These are phyloP conservation scores for Alternaria arborescens DNA, from an alignment of 2,329 filamentous ascomycete species.

Conservation along the genomic window DNA sequence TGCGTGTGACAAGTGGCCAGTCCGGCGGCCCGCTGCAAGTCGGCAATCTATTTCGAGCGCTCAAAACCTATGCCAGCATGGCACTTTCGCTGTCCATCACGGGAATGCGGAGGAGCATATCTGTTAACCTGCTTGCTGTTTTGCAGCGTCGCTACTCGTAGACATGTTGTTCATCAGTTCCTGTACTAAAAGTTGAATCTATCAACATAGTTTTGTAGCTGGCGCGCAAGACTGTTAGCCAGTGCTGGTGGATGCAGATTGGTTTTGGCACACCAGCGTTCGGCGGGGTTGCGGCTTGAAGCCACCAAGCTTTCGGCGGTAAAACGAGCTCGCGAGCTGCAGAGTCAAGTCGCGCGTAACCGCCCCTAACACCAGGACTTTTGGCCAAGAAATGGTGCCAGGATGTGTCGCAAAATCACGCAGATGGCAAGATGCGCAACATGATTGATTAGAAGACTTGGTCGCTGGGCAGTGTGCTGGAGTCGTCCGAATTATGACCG, in stretches of 20 bases:
- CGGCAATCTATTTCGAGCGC: slow-evolving; percentile 47
- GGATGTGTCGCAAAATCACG: slow-evolving; percentile 4
- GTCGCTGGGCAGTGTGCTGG: slow-evolving; percentile 2
- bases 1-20: slow-evolving; percentile 43
- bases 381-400: slow-evolving; percentile 4
- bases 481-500: slow-evolving; percentile 2
- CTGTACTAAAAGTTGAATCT: background rate
- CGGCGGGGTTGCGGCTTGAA: slow-evolving; percentile 14
- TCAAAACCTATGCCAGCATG: slow-evolving; percentile 17
- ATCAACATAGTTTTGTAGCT: background rate
- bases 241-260: background rate
- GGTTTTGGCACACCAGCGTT: background rate
- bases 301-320: slow-evolving; percentile 18
- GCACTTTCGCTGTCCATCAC: slow-evolving; percentile 16
- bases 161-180: background rate
- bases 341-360: slow-evolving; percentile 14
- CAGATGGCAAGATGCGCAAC: background rate
- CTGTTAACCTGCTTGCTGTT: slow-evolving; percentile 12
- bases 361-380: slow-evolving; percentile 19
- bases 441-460: slow-evolving; percentile 1
- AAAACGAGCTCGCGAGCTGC: slow-evolving; percentile 12
- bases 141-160: background rate
- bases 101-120: slow-evolving; percentile 29
- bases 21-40: slow-evolving; percentile 43
- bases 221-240: background rate